Conservation (phyloP, 257 asterid species). For the Lithospermum erythrorhizon region DNA sequence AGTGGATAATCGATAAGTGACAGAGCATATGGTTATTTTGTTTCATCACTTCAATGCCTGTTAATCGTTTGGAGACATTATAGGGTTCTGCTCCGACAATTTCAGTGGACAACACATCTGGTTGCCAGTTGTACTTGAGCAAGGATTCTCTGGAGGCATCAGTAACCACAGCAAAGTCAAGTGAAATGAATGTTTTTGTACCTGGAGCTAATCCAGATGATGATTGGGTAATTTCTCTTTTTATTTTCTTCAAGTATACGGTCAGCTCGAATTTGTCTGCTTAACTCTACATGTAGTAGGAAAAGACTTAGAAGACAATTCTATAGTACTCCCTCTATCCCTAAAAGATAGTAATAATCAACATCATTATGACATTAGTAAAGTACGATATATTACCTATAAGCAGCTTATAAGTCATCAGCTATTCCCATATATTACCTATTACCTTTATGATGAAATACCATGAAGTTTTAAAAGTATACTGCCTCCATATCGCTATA, state of each 20-base stretch:
- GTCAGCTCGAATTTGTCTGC: too few species aligned
- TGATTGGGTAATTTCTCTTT: conserved; percentile 70
- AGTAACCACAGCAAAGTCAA: conserved; percentile 86
- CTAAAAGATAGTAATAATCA: too few species aligned
- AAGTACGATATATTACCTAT: too few species aligned
- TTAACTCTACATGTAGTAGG: too few species aligned
- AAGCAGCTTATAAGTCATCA: too few species aligned
- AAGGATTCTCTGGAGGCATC: conserved; percentile 81
- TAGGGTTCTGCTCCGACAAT: conserved; percentile 95
- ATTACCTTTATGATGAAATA: too few species aligned
- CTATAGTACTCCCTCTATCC: too few species aligned
- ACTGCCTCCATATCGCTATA: too few species aligned
- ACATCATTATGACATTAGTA: too few species aligned
- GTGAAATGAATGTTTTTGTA: conserved; percentile 79
- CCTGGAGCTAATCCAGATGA: conserved; percentile 74
- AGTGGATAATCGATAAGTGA: neutral
- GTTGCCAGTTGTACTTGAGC: conserved; percentile 86
- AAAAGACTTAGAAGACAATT: too few species aligned
- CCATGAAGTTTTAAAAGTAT: too few species aligned
- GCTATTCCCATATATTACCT: too few species aligned
- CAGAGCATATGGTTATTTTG: neutral
- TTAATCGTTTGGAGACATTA: conserved; percentile 9
- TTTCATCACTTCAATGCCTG: conserved; percentile 1
- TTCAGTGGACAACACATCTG: conserved; percentile 85
- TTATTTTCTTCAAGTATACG: neutral